Base-by-base conservation (phyloP, 345 rosid species). In the Populus nigra region DNA sequence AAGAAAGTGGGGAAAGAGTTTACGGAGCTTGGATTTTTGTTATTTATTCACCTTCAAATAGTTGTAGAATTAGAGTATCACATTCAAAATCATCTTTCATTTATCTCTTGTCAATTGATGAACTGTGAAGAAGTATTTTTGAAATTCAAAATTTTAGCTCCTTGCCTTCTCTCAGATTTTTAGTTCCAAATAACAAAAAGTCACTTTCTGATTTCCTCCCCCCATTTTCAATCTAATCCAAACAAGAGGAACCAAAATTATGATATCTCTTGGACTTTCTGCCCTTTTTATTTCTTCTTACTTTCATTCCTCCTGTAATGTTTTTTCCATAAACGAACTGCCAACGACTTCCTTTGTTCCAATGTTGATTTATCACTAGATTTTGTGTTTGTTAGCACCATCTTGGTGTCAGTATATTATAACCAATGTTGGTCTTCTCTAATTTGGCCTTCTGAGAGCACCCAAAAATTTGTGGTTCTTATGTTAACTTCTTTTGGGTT, bases 401-500 rank as follows among this genome's bases (percentile, higher is more conserved):
- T 57, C 55, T 27, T 73, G 47, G 47, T 59, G 57, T 18, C 15
- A 18, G 61, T 29, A 57, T 53, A 55, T 13, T 53, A 23, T 76
- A n/a, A 13, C 55, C 49, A 25, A 73, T 22, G 39, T 29, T 76
- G 36, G 61, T 17, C 38, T 73, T 36, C 68, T 18, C 53, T 39
- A 29, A 68, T 36, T 22, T 66, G 66, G 70, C 55, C 10, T 31
- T 50, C 18, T 25, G 29, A 16, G 27, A 67, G 49, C 13, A 23
- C 9, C 25, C 62, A 6, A 50, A 25, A 49, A 35, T 77, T 55
- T 45, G 22, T 73, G 72, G 36, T 81, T 36, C 68, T 80, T 13
- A 72, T 77, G 62, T 68, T 41, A 73, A 71, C 69, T 69, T 71
- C 61, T 79, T 25, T 81, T 84, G 81, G 75, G 88, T 88, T 85